phyloP scores from a whole-genome alignment of 371 early-diverging fungal genomes.

The Mortierella sp. region DNA sequence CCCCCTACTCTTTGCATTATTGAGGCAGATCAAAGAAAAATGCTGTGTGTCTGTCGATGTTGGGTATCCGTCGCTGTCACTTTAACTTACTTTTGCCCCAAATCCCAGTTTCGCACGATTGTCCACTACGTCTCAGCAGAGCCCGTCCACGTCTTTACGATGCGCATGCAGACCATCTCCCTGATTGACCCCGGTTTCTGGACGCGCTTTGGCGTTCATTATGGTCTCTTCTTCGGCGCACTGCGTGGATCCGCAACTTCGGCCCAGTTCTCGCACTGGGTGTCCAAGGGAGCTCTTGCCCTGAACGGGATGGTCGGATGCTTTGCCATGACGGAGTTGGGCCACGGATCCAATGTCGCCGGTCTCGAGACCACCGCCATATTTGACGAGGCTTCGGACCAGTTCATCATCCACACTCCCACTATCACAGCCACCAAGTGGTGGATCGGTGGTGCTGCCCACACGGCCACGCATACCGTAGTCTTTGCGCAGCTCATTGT shows the following conservation, averaged over 20 bases:
- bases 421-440: constrained; percentile 93
- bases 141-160: constrained; percentile 77
- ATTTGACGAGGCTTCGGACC: constrained; percentile 83
- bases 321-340: constrained; percentile 94
- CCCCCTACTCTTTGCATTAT: no score
- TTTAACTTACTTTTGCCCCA: background rate
- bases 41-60: no score
- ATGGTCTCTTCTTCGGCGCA: constrained; percentile 92
- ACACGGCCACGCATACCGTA: constrained; percentile 85
- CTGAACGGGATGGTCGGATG: constrained; percentile 88
- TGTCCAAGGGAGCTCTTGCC: constrained; percentile 86
- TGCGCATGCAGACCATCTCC: constrained; percentile 86
- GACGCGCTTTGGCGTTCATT: constrained; percentile 94
- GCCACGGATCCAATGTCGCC: constrained; percentile 92
- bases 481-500: constrained; percentile 87
- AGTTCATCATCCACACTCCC: constrained; percentile 93
- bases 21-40: no score
- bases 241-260: constrained; percentile 90
- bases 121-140: constrained; percentile 83
- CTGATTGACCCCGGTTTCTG: constrained; percentile 90
- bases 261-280: constrained; percentile 90
- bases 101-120: constrained; percentile 70
- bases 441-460: constrained; percentile 97
- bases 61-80: background rate
- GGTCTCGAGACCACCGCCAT: constrained; percentile 95